Evolutionary conservation across 768 basidiomycete species (phyloP), one percentile per base, ranked within the genome.

Genomic region (Agaricus subrufescens): DNA sequence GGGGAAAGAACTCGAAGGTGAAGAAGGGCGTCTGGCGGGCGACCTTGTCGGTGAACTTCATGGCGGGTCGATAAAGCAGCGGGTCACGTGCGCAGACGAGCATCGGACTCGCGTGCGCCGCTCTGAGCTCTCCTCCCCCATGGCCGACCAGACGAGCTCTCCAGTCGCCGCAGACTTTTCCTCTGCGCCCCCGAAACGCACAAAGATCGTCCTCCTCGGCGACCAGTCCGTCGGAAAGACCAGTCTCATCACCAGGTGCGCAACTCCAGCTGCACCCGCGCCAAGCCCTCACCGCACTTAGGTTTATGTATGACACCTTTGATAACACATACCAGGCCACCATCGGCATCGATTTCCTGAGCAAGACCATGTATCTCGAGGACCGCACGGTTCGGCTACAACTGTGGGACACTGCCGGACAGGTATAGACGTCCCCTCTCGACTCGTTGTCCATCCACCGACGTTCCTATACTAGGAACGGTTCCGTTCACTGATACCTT

Each of bases 171-270:
- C 87, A 10, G 91, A 94, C 68, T 91, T 93, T 73, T 90, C 91
- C 7, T 90, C 91, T 23, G 84, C 89, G 23, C 89, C 93, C 34
- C 87, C 92, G 52, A 97, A 95, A 71, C 89, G 95, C 60, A 97
- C 93, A 56, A 98, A 98, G 77, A 93, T 98, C 44, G 95, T 97
- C 23, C 81, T 98, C 44, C 84, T 98, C 11, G 95, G 95, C 12
- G 95, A 98, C 76, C 95, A 97, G 75, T 94, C 91, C 63, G 97
- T 98, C 51, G 97, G 97, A 46, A 99, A 99, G 83, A 99, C 97
- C 4, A 93, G 91, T 75, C 81, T 99, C 59, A 99, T 99, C 70
- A 98, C 97, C 54, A 84, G 97, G 84, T 94, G 68, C 66, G 77
- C 59, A 38, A n/a, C 10, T 59, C 54, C 30, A 42, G 34, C 52